phyloP scores from a whole-genome alignment of 176 grass and related monocot species.

The Metroxylon sagu region DNA sequence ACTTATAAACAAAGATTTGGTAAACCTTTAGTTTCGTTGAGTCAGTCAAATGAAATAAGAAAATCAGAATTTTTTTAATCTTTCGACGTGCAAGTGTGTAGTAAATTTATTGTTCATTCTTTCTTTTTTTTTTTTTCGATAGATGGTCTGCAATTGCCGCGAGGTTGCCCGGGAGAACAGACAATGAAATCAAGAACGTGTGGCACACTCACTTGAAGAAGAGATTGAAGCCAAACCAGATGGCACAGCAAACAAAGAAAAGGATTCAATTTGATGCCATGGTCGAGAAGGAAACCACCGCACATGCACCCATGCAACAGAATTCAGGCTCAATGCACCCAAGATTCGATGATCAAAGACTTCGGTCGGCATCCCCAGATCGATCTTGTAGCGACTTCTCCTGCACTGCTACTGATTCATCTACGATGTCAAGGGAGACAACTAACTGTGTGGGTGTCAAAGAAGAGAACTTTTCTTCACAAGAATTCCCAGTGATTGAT shows the following conservation, averaged over 20 bases:
- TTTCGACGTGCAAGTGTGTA: no score
- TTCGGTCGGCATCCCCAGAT: not conserved
- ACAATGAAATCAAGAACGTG: conserved; percentile 21
- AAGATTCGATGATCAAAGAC: not conserved
- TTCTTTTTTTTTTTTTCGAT: not conserved
- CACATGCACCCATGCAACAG: no score
- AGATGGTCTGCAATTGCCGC: conserved; percentile 18
- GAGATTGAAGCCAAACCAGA: not conserved
- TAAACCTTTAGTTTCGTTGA: no score
- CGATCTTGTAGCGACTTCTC: conserved; percentile 1
- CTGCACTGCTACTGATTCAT: not conserved
- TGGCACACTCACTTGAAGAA: conserved; percentile 23
- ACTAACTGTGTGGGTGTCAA: not conserved
- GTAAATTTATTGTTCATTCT: no score
- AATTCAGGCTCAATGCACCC: not conserved
- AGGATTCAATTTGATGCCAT: not conserved
- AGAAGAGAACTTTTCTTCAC: conserved; percentile 31
- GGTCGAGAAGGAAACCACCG: no score
- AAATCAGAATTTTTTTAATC: no score
- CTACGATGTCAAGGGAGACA: not conserved
- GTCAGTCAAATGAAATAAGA: no score
- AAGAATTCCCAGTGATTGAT: conserved; percentile 23
- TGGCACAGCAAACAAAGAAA: not conserved
- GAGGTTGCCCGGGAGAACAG: conserved; percentile 2
- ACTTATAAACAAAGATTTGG: no score